Evolutionary conservation across 805 yeast species (phyloP).

Genomic region (Metschnikowia bowlesiae): DNA sequence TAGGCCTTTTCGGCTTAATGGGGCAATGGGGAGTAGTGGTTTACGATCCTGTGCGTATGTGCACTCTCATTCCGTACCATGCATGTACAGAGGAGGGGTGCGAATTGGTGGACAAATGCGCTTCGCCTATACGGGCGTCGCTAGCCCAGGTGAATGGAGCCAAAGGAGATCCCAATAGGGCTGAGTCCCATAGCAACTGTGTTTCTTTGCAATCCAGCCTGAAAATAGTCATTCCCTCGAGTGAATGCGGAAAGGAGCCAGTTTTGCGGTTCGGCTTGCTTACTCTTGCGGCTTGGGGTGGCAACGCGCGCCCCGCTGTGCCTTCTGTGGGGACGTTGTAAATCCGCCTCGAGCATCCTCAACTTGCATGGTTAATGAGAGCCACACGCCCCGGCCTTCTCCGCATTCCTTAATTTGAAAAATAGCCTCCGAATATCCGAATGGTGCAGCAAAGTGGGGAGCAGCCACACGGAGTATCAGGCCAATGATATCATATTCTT

Average conservation of each 20-base stretch:
- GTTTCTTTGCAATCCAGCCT: neutral
- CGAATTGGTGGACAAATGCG: neutral
- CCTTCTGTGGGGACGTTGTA: slow-evolving; percentile 2
- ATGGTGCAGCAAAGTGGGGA: slow-evolving; percentile 3
- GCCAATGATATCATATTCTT: neutral
- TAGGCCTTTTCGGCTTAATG: slow-evolving; percentile 6
- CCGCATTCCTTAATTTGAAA: slow-evolving; percentile 1
- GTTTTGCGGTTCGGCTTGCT: too few species aligned
- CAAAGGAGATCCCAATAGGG: too few species aligned
- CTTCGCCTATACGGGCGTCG: neutral
- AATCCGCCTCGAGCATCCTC: slow-evolving; percentile 1
- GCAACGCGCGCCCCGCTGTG: too few species aligned
- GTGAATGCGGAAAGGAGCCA: too few species aligned
- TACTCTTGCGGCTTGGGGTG: too few species aligned
- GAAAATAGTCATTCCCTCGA: too few species aligned
- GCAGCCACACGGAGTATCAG: neutral
- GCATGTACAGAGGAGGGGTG: slow-evolving; percentile 8
- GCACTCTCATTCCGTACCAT: slow-evolving; percentile 1
- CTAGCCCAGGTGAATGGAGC: neutral
- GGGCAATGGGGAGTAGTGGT: neutral
- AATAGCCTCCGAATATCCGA: neutral
- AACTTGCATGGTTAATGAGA: neutral
- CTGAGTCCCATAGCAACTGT: too few species aligned
- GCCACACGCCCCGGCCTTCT: slow-evolving; percentile 1
- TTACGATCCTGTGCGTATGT: neutral